phyloP scores from a whole-genome alignment of 148 eudicot species.

The Rhododendron mucronatum region DNA sequence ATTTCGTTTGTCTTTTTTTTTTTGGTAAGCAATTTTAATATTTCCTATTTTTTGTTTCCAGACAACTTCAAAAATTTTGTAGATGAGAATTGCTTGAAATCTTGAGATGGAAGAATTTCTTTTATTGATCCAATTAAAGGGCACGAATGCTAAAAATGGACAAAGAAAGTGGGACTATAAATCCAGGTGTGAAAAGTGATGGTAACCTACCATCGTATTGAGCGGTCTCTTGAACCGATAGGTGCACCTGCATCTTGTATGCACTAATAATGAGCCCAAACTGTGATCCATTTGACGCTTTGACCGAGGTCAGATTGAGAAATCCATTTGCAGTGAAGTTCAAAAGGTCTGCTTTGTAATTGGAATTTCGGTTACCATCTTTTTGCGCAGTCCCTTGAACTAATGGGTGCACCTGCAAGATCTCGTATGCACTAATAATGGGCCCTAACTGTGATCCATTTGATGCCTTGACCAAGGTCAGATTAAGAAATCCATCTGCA shows the following conservation, averaged over 20 bases:
- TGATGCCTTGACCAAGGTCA: constrained; percentile 34
- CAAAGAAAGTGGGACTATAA: background rate
- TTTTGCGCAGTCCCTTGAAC: background rate
- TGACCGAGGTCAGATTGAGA: background rate
- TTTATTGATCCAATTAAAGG: background rate
- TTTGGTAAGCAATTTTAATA: background rate
- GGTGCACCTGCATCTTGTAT: background rate
- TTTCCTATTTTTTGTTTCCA: background rate
- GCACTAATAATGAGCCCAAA: background rate
- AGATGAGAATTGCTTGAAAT: background rate
- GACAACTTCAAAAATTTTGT: background rate
- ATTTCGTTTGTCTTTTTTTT: background rate
- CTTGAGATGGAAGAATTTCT: background rate
- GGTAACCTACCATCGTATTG: constrained; percentile 27
- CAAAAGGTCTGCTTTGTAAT: background rate
- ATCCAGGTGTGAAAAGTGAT: background rate
- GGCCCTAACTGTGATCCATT: constrained; percentile 32
- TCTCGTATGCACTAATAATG: constrained; percentile 36
- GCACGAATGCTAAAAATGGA: background rate
- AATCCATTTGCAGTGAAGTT: background rate
- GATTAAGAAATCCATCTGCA: constrained; percentile 29
- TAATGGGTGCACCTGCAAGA: constrained; percentile 26
- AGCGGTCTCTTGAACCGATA: constrained; percentile 13
- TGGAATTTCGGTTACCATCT: background rate
- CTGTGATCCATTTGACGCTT: background rate